Base-by-base conservation (phyloP, 2,329 filamentous ascomycete species). In the Exophiala sp. region DNA sequence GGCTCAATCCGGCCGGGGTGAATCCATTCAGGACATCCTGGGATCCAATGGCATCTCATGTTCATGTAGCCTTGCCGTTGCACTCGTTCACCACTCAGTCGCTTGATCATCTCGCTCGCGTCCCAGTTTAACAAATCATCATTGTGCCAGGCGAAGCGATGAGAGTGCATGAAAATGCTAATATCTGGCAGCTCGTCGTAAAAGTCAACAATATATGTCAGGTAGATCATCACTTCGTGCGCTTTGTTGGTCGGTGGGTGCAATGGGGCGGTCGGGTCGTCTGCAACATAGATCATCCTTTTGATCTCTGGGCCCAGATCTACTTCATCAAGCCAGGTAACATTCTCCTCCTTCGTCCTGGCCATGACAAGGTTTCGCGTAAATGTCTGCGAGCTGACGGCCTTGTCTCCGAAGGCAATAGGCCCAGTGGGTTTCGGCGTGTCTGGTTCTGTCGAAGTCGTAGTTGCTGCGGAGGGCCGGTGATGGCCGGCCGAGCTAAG, bases 161-260 rank as follows among this genome's bases (percentile, higher is more conserved):
- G 78, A 29, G 79, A 75, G 66, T 85, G 83, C 71, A 82, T 78
- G 68, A 85, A 85, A 46, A 84, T 75, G 40, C 77, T 71, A 16
- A 83, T 75, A 60, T 85, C 82, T 1, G 41, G 41, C 2, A 85
- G 73, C 10, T 76, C 68, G 40, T 83, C 71, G 66, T 85, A 86
- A 64, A 83, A 74, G 58, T 85, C 80, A 64, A 85, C 81, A 57
- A 43, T 43, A 12, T 43, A 43, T 21, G 79, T 80, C 44, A 85
- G 71, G 65, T 85, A 85, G 10, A 76, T 73, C 76, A 85, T 84
- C 20, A 80, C 79, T 66, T 86, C 83, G 62, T 81, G 76, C 40
- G 82, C 83, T 64, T 84, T 83, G 59, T 85, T 83, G 62, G 75
- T 75, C 5, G 79, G 78, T 0, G 79, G 72, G 61, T 79, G 78